phyloP scores from a whole-genome alignment of 129 eudicot species.

The Logfia minima region DNA sequence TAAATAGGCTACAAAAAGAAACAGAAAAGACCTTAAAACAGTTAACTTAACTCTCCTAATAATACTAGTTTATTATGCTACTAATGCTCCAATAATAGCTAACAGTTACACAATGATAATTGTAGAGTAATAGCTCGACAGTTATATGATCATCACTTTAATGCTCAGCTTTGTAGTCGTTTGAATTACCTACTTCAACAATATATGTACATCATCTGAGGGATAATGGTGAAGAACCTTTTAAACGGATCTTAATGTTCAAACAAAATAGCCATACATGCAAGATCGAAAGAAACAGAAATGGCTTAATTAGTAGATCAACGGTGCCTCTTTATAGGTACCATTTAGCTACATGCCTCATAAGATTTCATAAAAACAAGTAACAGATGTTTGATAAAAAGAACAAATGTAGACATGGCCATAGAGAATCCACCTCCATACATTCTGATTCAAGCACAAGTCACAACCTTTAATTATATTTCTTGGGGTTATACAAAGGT shows the following conservation, averaged over 20 bases:
- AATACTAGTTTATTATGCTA: too few species aligned
- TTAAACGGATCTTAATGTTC: neutral
- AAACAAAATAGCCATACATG: neutral
- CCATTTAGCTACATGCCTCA: neutral
- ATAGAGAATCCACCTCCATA: neutral
- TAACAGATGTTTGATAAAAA: neutral
- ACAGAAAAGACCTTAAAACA: too few species aligned
- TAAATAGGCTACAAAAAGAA: too few species aligned
- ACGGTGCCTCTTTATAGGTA: neutral
- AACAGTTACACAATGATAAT: too few species aligned
- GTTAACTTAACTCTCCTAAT: too few species aligned
- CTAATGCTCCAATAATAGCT: too few species aligned
- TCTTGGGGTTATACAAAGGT: neutral
- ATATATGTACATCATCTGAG: neutral
- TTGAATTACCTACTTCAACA: too few species aligned
- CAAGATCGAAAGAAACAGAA: neutral
- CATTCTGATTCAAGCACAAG: neutral
- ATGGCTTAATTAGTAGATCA: neutral
- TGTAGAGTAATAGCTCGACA: too few species aligned
- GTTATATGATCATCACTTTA: too few species aligned
- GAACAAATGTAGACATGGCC: neutral
- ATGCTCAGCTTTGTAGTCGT: too few species aligned
- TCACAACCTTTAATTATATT: neutral
- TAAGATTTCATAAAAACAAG: neutral
- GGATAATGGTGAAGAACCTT: neutral